phyloP scores from a whole-genome alignment of 2,329 filamentous ascomycete genomes.

The Parafenestella ontariensis region DNA sequence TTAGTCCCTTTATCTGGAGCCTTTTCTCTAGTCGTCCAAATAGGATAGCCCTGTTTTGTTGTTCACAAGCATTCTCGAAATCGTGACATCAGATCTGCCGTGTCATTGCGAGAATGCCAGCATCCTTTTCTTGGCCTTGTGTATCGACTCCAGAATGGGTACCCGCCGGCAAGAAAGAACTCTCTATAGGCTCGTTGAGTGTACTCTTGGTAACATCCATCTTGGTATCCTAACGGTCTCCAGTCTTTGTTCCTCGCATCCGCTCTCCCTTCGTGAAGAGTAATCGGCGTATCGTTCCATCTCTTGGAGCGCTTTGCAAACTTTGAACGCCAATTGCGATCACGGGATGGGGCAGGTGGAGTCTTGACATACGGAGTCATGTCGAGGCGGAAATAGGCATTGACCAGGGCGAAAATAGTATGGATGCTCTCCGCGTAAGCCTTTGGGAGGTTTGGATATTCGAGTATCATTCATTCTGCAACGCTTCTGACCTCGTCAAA shows the following conservation, averaged over 20 bases:
- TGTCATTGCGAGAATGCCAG: no score
- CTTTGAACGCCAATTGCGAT: not conserved
- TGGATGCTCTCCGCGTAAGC: not conserved
- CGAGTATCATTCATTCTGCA: constrained; percentile 5
- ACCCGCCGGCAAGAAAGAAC: not conserved
- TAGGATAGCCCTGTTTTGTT: no score
- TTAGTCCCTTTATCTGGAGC: no score
- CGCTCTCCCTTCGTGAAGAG: not conserved
- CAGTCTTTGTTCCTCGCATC: not conserved
- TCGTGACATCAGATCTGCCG: no score
- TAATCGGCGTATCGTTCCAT: constrained; percentile 1
- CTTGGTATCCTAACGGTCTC: not conserved
- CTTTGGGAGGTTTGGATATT: not conserved
- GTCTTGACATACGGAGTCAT: not conserved
- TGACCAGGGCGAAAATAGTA: not conserved
- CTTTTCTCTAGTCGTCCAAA: no score
- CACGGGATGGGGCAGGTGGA: not conserved
- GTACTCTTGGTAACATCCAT: not conserved
- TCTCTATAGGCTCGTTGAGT: constrained; percentile 2
- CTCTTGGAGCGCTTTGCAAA: not conserved
- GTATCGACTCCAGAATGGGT: not conserved
- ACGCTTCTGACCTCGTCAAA: constrained; percentile 5
- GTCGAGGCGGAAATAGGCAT: not conserved
- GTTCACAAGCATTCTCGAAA: no score
- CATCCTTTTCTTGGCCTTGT: not conserved